These are phyloP conservation scores for Acacia crassicarpa DNA, from an alignment of 306 rosid species.

Conservation along the genomic window DNA sequence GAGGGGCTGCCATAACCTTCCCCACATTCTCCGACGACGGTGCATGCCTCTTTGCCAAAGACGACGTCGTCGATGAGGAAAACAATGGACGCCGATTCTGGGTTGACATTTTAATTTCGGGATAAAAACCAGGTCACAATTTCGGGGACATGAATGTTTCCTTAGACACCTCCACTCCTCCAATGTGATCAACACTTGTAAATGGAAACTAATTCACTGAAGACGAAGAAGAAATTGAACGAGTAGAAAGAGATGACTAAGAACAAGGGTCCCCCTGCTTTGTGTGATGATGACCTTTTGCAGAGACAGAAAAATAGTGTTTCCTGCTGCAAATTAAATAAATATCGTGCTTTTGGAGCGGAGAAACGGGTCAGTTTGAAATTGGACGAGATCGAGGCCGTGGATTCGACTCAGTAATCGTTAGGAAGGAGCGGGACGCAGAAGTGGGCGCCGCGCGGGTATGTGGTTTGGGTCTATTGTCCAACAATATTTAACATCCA, in stretches of 20 bases:
- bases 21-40: slow-evolving; percentile 45
- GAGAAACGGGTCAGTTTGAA: slow-evolving; percentile 66
- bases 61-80: slow-evolving; percentile 74
- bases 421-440: slow-evolving; percentile 54
- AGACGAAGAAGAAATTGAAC: neutral
- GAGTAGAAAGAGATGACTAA: too few relatives aligned
- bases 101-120: slow-evolving; percentile 44
- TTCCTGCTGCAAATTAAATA: neutral
- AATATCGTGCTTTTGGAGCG: slow-evolving; percentile 45
- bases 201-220: neutral
- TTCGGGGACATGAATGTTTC: neutral
- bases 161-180: neutral
- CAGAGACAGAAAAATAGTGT: slow-evolving; percentile 15
- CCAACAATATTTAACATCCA: neutral
- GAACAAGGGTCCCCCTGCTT: neutral
- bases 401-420: slow-evolving; percentile 45
- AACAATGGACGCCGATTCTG: slow-evolving; percentile 83
- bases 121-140: slow-evolving; percentile 28
- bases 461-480: neutral
- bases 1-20: slow-evolving; percentile 41
- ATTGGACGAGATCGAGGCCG: slow-evolving; percentile 56
- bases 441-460: slow-evolving; percentile 49
- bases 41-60: slow-evolving; percentile 79
- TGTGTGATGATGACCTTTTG: neutral
- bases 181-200: neutral